Evolutionary conservation across 768 basidiomycete species (phyloP).

Genomic region (Steccherinum ochraceum): DNA sequence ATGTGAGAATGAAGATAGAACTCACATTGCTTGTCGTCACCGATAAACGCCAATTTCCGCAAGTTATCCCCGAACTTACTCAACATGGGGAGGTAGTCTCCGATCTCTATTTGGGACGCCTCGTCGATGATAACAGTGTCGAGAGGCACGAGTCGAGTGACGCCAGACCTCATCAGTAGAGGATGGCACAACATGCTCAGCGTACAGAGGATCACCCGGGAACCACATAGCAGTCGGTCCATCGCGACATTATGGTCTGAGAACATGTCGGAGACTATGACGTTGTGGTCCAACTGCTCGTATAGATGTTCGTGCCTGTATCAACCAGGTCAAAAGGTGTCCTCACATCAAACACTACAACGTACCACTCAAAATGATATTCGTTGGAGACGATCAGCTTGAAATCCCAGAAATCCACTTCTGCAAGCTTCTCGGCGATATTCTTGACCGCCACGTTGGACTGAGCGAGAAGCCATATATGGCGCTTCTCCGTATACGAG

Average conservation of each 20-base stretch:
- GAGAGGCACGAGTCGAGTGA: conserved; percentile 26
- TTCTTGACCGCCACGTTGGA: conserved; percentile 50
- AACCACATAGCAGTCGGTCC: conserved; percentile 20
- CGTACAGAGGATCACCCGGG: conserved; percentile 39
- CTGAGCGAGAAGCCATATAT: conserved; percentile 38
- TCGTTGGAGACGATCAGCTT: conserved; percentile 43
- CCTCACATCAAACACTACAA: neutral
- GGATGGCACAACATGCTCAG: conserved; percentile 37
- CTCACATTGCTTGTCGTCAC: conserved; percentile 28
- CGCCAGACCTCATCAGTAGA: conserved; percentile 2
- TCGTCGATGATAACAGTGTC: conserved; percentile 39
- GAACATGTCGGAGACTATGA: conserved; percentile 34
- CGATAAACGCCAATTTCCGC: conserved; percentile 26
- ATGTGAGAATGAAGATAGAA: neutral
- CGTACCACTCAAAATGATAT: conserved; percentile 34
- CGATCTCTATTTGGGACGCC: conserved; percentile 39
- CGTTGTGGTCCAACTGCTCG: conserved; percentile 20
- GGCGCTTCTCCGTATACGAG: conserved; percentile 5
- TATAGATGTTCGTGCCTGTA: conserved; percentile 49
- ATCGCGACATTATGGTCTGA: conserved; percentile 10
- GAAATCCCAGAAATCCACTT: conserved; percentile 27
- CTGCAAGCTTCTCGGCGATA: conserved; percentile 39
- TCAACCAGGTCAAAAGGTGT: neutral
- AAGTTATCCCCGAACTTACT: conserved; percentile 10
- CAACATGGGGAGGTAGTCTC: conserved; percentile 32